phyloP scores from a whole-genome alignment of 2,329 filamentous ascomycete species.

The Elsinoe fawcettii region DNA sequence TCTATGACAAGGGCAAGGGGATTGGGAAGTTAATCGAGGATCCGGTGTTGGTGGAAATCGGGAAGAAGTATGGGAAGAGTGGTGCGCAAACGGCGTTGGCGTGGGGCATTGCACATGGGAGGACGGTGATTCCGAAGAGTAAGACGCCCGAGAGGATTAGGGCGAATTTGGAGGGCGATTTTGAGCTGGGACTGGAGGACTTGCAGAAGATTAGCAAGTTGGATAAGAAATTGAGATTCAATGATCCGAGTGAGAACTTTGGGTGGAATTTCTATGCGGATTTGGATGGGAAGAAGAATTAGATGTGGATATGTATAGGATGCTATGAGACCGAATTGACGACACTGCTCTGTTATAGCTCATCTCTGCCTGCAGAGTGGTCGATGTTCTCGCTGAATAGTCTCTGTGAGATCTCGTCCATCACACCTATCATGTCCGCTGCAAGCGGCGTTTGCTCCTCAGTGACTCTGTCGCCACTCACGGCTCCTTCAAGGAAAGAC shows the following conservation, averaged over 20 bases:
- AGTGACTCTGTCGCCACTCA: background rate
- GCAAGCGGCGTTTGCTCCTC: background rate
- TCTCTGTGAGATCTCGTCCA: background rate
- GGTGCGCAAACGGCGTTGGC: conserved; percentile 47
- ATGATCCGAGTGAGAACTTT: conserved; percentile 50
- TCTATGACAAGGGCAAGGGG: conserved; percentile 39
- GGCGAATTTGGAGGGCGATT: conserved; percentile 40
- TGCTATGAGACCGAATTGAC: background rate
- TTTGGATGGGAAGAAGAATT: conserved; percentile 47
- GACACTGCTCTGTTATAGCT: background rate
- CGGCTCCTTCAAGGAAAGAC: background rate
- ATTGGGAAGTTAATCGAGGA: conserved; percentile 46
- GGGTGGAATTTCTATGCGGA: conserved; percentile 52
- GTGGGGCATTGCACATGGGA: conserved; percentile 47
- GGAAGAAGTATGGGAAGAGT: conserved; percentile 45
- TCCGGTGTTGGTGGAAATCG: conserved; percentile 42
- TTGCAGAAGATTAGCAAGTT: conserved; percentile 48
- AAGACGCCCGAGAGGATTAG: conserved; percentile 34
- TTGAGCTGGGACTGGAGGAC: conserved; percentile 52
- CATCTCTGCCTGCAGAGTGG: background rate
- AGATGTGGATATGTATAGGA: background rate
- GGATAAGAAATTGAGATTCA: conserved; percentile 56
- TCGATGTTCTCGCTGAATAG: background rate
- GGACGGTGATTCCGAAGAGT: conserved; percentile 47
- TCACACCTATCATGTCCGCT: background rate